These are phyloP conservation scores for Cyberlindnera petersonii DNA, from an alignment of 805 yeast genomes.

Conservation along the genomic window DNA sequence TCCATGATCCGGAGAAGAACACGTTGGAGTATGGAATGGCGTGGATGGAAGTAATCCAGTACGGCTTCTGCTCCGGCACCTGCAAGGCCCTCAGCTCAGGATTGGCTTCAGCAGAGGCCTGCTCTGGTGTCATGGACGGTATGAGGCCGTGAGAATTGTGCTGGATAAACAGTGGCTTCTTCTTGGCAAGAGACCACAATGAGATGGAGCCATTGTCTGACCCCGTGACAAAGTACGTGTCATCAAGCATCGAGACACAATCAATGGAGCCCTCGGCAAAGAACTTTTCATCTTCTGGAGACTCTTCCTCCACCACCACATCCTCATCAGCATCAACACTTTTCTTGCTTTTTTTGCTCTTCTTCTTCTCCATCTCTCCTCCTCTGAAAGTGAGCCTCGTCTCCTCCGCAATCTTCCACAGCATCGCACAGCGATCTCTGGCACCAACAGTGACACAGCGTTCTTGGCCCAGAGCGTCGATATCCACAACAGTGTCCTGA, in stretches of 20 bases:
- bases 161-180: slow-evolving; percentile 72
- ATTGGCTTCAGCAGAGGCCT: slow-evolving; percentile 51
- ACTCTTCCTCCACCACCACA: slow-evolving; percentile 31
- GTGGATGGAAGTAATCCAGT: slow-evolving; percentile 77
- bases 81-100: slow-evolving; percentile 38
- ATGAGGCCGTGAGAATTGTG: slow-evolving; percentile 76
- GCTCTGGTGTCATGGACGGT: slow-evolving; percentile 44
- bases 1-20: slow-evolving; percentile 86
- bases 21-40: slow-evolving; percentile 84
- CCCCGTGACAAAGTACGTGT: slow-evolving; percentile 89
- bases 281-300: too few relatives aligned
- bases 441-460: slow-evolving; percentile 95
- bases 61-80: slow-evolving; percentile 73
- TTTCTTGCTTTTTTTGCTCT: slow-evolving; percentile 31
- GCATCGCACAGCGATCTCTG: slow-evolving; percentile 90
- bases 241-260: slow-evolving; percentile 86
- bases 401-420: slow-evolving; percentile 97
- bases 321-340: slow-evolving; percentile 29
- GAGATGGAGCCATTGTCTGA: slow-evolving; percentile 88
- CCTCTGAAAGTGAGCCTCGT: slow-evolving; percentile 90
- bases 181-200: slow-evolving; percentile 88
- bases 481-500: slow-evolving; percentile 83
- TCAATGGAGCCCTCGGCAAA: slow-evolving; percentile 85
- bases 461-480: slow-evolving; percentile 77
- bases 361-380: slow-evolving; percentile 54